These are phyloP conservation scores for Phytophthora rubi DNA, from an alignment of 352 stramenopile genomes.

Conservation along the genomic window DNA sequence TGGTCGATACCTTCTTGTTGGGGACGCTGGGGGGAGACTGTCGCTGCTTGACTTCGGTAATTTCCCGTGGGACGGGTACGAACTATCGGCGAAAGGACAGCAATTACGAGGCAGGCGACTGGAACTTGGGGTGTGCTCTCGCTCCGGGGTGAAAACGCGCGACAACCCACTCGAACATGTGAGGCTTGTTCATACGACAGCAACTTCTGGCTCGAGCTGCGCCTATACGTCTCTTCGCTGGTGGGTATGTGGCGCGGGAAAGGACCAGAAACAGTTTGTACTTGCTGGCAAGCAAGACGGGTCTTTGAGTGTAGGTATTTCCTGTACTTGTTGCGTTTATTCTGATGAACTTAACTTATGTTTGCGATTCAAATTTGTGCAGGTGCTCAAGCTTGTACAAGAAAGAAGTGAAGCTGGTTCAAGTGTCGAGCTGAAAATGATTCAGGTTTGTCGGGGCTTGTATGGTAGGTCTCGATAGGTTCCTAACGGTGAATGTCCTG, in stretches of 20 bases:
- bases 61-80: conserved; percentile 28
- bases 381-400: conserved; percentile 34
- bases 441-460: conserved; percentile 16
- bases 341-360: background rate
- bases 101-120: conserved; percentile 37
- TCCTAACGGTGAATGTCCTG: conserved; percentile 1
- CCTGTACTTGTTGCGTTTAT: background rate
- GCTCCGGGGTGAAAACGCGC: conserved; percentile 36
- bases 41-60: conserved; percentile 43
- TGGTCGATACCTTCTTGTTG: conserved; percentile 43
- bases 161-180: conserved; percentile 49
- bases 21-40: conserved; percentile 32
- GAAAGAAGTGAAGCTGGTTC: background rate
- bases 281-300: conserved; percentile 45
- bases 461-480: background rate
- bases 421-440: conserved; percentile 15
- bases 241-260: conserved; percentile 23
- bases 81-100: background rate
- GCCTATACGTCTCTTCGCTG: conserved; percentile 37
- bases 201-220: conserved; percentile 1
- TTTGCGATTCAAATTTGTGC: background rate
- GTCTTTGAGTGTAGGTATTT: conserved; percentile 42
- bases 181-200: conserved; percentile 33
- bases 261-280: conserved; percentile 37
- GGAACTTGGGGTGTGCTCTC: conserved; percentile 27